Evolutionary conservation across 805 yeast genomes (phyloP).

Genomic region (Saccharomycopsis malanga): DNA sequence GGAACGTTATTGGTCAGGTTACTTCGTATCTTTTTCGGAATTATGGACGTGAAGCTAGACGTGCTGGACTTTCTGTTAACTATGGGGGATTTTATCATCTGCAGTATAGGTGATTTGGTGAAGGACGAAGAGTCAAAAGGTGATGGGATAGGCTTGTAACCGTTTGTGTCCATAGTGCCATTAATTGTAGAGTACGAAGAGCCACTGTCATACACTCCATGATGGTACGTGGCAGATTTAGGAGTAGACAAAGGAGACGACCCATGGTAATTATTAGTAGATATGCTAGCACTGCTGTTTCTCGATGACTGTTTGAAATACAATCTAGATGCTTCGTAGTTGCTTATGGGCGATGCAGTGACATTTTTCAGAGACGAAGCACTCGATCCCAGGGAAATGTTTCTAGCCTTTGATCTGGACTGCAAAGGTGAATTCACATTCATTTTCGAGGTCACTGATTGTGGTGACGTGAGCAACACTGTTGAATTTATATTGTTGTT

Average conservation of each 20-base stretch:
- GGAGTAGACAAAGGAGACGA: slow-evolving; percentile 9
- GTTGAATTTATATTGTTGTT: background rate
- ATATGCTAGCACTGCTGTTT: slow-evolving; percentile 1
- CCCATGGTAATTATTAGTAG: background rate
- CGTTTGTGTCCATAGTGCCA: background rate
- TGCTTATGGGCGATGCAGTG: slow-evolving; percentile 3
- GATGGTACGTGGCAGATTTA: slow-evolving; percentile 4
- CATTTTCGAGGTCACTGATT: background rate
- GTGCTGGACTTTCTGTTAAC: slow-evolving; percentile 11
- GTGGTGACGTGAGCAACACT: slow-evolving; percentile 1
- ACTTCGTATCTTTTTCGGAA: slow-evolving; percentile 7
- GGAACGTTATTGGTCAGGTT: background rate
- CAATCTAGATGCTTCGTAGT: slow-evolving; percentile 20
- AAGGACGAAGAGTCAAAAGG: slow-evolving; percentile 11
- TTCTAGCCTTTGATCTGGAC: background rate
- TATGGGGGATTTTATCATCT: slow-evolving; percentile 6
- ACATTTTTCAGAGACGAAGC: background rate
- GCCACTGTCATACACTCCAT: background rate
- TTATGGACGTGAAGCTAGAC: slow-evolving; percentile 9
- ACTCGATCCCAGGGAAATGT: background rate
- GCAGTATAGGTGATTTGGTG: slow-evolving; percentile 7
- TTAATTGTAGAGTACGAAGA: background rate
- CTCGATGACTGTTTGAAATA: slow-evolving; percentile 15
- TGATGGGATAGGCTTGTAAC: slow-evolving; percentile 14
- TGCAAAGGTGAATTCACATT: slow-evolving; percentile 4